Percentiles rank a stretch among this genome's conserved stretches.
Evolutionary conservation across 768 basidiomycete genomes (phyloP).

Genomic region (Mycena floridula): DNA sequence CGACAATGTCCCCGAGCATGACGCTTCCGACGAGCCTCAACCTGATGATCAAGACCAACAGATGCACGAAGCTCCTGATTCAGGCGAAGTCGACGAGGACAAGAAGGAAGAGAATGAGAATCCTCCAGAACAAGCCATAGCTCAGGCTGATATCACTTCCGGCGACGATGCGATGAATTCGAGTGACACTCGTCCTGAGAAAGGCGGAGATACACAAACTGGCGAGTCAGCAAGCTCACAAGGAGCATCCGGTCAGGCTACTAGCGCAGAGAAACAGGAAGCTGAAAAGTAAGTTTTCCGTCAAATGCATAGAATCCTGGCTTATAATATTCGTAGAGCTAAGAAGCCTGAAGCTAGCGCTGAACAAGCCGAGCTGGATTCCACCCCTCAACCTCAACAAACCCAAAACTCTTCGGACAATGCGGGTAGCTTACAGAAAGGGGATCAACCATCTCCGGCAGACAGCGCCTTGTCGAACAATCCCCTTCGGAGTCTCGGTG

Average conservation of each 20-base stretch:
- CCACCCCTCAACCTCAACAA: constrained; percentile 10
- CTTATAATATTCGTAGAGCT: too few relatives aligned
- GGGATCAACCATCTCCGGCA: constrained; percentile 32
- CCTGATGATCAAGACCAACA: constrained; percentile 12
- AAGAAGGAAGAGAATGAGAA: constrained; percentile 21
- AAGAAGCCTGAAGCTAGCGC: too few relatives aligned
- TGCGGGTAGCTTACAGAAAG: constrained; percentile 40
- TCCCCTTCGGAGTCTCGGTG: constrained; percentile 75
- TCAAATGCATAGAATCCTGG: too few relatives aligned
- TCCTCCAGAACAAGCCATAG: constrained; percentile 25
- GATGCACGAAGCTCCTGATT: constrained; percentile 12
- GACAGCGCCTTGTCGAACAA: constrained; percentile 36
- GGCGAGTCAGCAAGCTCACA: constrained; percentile 1
- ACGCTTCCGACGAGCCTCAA: too few relatives aligned
- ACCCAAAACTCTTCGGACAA: constrained; percentile 23
- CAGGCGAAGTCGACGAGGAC: constrained; percentile 15
- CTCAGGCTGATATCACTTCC: constrained; percentile 36
- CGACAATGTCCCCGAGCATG: constrained; percentile 9
- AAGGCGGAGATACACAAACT: constrained; percentile 3
- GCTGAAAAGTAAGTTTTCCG: too few relatives aligned
- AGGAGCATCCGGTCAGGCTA: neutral
- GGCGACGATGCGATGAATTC: constrained; percentile 34
- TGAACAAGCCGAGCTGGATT: constrained; percentile 4
- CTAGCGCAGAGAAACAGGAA: constrained; percentile 1
- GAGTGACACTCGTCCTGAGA: constrained; percentile 22